Evolutionary conservation across 2,329 filamentous ascomycete genomes (phyloP), one percentile per base, ranked within the genome.

Genomic region (Aspergillus fructus): DNA sequence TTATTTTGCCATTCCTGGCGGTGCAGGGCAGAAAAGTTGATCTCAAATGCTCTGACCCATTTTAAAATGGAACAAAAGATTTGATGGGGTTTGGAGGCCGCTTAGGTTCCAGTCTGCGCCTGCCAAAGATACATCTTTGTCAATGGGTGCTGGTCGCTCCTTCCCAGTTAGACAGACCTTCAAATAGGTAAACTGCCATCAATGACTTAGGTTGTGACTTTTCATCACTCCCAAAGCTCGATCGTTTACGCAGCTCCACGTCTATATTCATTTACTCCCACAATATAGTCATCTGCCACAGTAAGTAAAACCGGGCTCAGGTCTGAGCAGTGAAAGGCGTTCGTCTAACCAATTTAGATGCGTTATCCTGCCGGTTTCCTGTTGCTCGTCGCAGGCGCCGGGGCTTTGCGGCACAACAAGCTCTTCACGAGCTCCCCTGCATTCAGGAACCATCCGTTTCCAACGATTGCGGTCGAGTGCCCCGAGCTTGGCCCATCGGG

Each of bases 251-350:
- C 33, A 21, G 12, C n/a, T 27, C 47, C 6, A 30, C 33, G 34
- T 13, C 42, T 46, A 17, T 46, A 34, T 23, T n/a, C 21, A 30
- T 46, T 21, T 53, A 4, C 12, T 33, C 17, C 7, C 21, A 5
- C 8, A 40, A 19, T 39, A 53, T 47, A 39, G 15, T 21, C 13
- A 46, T 46, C 24, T 15, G 45, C 24, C 27, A 53, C 5, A 13
- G 50, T 53, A 13, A 37, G 50, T 39, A 21, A 12, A n/a, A 7
- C 2, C n/a, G 15, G n/a, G 9, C 24, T 9, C 13, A 21, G 8
- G 4, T 9, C 2, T 13, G 4, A 46, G 11, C 42, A 34, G 66
- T 63, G 67, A 79, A 75, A 34, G 78, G 67, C 74, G 58, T 12
- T 15, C 7, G 4, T 3, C 51, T 54, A 12, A 49, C 23, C 19